These are phyloP conservation scores for Microbotryum silenes-acaulis DNA, from an alignment of 1,284 basidiomycete genomes.

Conservation along the genomic window DNA sequence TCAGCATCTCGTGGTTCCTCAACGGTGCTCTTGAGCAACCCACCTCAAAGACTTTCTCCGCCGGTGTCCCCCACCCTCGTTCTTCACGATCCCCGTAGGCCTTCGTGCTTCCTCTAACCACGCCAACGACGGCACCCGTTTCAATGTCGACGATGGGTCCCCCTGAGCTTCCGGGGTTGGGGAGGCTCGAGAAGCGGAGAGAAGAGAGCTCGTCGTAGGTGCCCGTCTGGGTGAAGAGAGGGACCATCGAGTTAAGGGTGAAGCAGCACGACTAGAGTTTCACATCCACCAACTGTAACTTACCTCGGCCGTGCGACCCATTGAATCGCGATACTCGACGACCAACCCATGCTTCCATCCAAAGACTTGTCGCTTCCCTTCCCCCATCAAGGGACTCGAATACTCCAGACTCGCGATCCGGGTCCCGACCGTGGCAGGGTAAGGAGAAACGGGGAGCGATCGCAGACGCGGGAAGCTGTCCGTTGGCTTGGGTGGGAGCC, in stretches of 20 bases:
- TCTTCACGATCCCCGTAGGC: conserved; percentile 41
- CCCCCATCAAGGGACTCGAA: conserved; percentile 14
- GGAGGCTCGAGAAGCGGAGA: conserved; percentile 52
- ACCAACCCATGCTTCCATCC: conserved; percentile 53
- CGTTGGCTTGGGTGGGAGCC: conserved; percentile 44
- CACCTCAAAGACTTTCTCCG: conserved; percentile 61
- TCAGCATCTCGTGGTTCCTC: neutral
- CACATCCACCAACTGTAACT: conserved; percentile 19
- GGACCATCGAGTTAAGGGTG: neutral
- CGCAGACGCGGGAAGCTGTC: conserved; percentile 37
- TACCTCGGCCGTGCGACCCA: conserved; percentile 53
- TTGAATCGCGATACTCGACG: conserved; percentile 54
- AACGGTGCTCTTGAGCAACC: conserved; percentile 24
- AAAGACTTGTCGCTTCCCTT: conserved; percentile 19
- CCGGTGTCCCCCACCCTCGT: conserved; percentile 60
- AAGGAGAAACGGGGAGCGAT: conserved; percentile 59
- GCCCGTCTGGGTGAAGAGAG: conserved; percentile 48
- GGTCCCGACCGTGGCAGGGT: conserved; percentile 52
- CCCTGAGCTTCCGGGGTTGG: conserved; percentile 61
- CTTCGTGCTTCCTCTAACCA: conserved; percentile 42
- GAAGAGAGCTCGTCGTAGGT: conserved; percentile 61
- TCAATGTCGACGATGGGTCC: conserved; percentile 61
- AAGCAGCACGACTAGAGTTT: neutral
- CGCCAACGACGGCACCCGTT: conserved; percentile 58
- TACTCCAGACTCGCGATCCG: conserved; percentile 46